Base-by-base conservation (phyloP, 2,329 filamentous ascomycete species). In the Calonectria naviculata region DNA sequence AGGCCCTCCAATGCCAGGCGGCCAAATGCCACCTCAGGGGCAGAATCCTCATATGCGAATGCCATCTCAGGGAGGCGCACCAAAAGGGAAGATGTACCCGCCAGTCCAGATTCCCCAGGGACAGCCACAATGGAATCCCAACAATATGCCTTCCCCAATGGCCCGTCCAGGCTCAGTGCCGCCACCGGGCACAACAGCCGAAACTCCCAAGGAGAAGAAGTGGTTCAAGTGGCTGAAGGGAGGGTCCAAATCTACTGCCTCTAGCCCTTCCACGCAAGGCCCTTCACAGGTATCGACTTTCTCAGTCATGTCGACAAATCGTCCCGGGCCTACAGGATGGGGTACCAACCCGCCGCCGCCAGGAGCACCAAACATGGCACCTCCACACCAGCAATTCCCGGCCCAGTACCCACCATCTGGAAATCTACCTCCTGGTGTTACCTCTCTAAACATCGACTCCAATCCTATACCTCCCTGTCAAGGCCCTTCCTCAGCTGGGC, bases 141-240 rank as follows among this genome's bases (percentile, higher is more conserved):
- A 71, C 1, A 72, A 71, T 4, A 71, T 73, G 34, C 74, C 76
- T 15, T 68, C 75, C 3, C 70, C 67, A 8, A 70, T 70, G 47
- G 36, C 66, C 31, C 76, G 71, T 8, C 76, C 74, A 9, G 75
- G 72, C 3, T 74, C 75, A 2, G 65, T 75, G 21, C 77, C 76
- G 5, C 52, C 73, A 15, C 56, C 56, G 17, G 24, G 17, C n/a
- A 61, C 17, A 29, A 44, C 56, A 61, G 38, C 52, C 21, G 52
- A 72, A 52, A 38, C 68, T 36, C 68, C 74, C 7, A 78, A 76
- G 38, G 76, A 78, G 46, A 78, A 77, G 71, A 78, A 74, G 64
- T 78, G 77, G 77, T 46, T 78, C 47, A 78, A 78, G 38, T 78
- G 76, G 71, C 61, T 77, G 44, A 78, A 78, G 31, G 76, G 74